These are phyloP conservation scores for Penicillium maclennaniae DNA, from an alignment of 495 filamentous ascomycete species.

Conservation along the genomic window DNA sequence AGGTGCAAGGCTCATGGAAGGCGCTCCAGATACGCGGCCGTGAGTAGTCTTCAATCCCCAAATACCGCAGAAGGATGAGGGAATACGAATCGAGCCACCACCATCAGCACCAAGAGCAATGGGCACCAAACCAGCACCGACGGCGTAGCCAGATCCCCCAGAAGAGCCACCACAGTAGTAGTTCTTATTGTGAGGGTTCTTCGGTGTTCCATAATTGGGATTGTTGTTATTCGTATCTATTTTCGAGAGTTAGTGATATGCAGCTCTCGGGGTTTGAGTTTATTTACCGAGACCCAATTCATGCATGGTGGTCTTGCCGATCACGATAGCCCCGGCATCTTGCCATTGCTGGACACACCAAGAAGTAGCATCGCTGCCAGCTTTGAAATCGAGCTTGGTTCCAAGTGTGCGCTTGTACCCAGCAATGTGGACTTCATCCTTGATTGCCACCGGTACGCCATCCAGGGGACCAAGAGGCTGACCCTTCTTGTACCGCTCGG, in stretches of 20 bases:
- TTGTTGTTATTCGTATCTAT: conserved; percentile 81
- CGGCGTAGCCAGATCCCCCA: conserved; percentile 75
- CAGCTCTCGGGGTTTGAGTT: not conserved
- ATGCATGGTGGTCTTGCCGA: conserved; percentile 91
- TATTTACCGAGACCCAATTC: conserved; percentile 70
- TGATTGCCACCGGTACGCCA: conserved; percentile 82
- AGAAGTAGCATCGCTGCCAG: conserved; percentile 46
- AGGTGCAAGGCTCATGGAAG: conserved; percentile 57
- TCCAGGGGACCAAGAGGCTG: conserved; percentile 65
- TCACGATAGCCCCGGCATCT: conserved; percentile 73
- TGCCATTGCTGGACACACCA: conserved; percentile 76
- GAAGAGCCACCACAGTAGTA: conserved; percentile 92
- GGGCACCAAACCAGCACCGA: conserved; percentile 71
- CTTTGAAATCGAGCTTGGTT: conserved; percentile 54
- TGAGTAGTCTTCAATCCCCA: conserved; percentile 87
- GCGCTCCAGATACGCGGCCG: conserved; percentile 63
- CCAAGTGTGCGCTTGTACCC: conserved; percentile 69
- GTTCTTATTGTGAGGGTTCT: conserved; percentile 72
- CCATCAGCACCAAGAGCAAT: conserved; percentile 83
- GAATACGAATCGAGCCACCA: conserved; percentile 81
- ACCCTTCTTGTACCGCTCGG: conserved; percentile 63
- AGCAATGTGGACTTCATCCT: conserved; percentile 73
- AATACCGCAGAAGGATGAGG: conserved; percentile 75
- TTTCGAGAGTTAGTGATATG: not conserved
- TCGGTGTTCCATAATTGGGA: conserved; percentile 71